Evolutionary conservation across 306 rosid genomes (phyloP).

Genomic region (Medicago ruthenica): DNA sequence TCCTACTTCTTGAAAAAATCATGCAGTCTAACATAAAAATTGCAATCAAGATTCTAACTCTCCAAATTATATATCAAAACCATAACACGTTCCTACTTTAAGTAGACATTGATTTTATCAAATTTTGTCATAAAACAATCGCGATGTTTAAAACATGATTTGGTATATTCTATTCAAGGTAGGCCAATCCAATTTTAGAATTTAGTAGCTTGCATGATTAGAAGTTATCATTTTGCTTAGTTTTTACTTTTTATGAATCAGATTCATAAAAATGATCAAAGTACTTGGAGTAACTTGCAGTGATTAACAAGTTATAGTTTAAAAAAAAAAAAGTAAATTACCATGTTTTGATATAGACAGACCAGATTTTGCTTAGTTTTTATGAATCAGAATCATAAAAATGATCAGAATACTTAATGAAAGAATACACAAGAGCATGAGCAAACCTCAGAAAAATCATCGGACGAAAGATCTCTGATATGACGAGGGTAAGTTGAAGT

Average conservation of each 20-base stretch:
- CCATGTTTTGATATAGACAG: neutral
- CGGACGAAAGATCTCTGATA: constrained; percentile 71
- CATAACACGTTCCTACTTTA: neutral
- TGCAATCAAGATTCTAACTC: constrained; percentile 3
- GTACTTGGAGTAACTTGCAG: neutral
- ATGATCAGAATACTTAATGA: neutral
- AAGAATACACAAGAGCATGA: constrained; percentile 29
- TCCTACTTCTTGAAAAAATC: neutral
- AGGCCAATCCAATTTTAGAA: neutral
- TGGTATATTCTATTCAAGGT: neutral
- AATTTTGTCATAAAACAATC: neutral
- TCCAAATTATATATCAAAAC: neutral
- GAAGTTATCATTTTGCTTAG: neutral
- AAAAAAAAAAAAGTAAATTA: neutral
- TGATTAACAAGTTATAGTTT: no score
- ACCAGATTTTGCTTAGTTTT: neutral
- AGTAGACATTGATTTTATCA: neutral
- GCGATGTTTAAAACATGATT: neutral
- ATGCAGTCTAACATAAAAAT: neutral
- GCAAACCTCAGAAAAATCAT: constrained; percentile 75
- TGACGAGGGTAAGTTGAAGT: constrained; percentile 61
- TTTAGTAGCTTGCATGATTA: neutral
- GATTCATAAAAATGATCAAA: neutral
- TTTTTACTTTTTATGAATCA: neutral
- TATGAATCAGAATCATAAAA: neutral